Evolutionary conservation across 2,329 filamentous ascomycete genomes (phyloP), one percentile per base, ranked within the genome.

Genomic region (Nigrospora sphaerica): DNA sequence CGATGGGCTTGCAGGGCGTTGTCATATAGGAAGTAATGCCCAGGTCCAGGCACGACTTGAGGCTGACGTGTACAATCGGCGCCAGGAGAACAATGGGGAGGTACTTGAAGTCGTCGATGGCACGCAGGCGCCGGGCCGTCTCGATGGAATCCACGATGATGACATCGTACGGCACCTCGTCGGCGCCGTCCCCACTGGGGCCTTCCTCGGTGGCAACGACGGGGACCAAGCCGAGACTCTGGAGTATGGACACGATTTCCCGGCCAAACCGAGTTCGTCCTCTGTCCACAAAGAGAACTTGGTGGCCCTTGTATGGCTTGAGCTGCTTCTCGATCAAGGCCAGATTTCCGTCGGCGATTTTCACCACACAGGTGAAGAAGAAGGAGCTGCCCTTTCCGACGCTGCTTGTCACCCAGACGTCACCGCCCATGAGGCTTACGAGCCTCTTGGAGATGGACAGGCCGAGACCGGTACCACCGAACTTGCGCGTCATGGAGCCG

Each of bases 21-120:
- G 93, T 97, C 90, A 97, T 96, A 67, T 96, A 97, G 43, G 91
- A 96, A n/a, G 91, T 95, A 56, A 98, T 95, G 52, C 93, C 92
- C 53, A 97, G 78, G 63, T 97, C 93, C 49, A 97, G 72, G 48
- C 92, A 93, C 3, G 89, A 93, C 71, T 95, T 95, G 57, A 98
- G 76, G 64, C 84, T 95, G 55, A 97, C 89, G 50, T 91, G 88
- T 12, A 97, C 90, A 33, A 89, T 75, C 0, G 92, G 90, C 39
- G 90, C 93, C 39, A 97, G 71, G 50, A 97, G 80, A 38, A 98
- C 92, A 54, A 98, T 91, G 3, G 93, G 93, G 39, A 96, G 89
- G 62, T 96, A 97, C 71, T 96, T 96, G 77, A 96, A 95, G 63
- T 95, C 89, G 61, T 96, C 92, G 44, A 93, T 85, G 12, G 87